Base-by-base conservation (phyloP, 108 stramenopile species). In the Stephanodiscus triporus region DNA sequence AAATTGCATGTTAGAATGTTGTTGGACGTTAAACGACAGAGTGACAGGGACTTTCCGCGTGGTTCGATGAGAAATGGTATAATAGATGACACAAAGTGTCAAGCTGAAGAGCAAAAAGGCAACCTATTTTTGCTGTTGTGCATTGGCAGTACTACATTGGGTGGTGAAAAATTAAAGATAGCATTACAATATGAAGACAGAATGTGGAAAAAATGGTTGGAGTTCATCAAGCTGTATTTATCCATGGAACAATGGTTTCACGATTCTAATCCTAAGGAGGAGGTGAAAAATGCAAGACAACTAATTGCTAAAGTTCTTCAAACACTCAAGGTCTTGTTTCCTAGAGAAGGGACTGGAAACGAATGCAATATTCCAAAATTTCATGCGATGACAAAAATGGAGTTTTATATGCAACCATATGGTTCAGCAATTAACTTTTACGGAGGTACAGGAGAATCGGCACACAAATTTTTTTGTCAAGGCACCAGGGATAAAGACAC, bases 11-110 rank as follows among this genome's bases (percentile, higher is more conserved):
- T 57, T 27, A 2, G 56, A 3, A 13, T 57, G 0, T 32, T 27
- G 4, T 30, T 17, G 0, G 56, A 30, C 4, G 22, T 61, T 5
- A 29, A 22, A 4, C 17, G n/a, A 36, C 60, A 61, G 20, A 61
- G 60, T 22, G 60, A 61, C 4, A 37, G 34, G 60, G 60, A 61
- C 36, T 61, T 61, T 0, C 60, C 60, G 5, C 36, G 60, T 38
- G 60, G 60, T 4, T 38, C 40, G 19, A 38, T 61, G 4, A n/a
- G 38, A n/a, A 61, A 37, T 61, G 60, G 60, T 5, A 38, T 61
- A 0, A 17, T 61, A 7, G 60, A 61, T 61, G 30, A 36, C 4
- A 61, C 60, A 0, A 30, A 36, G 19, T 61, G 60, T 37, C 60
- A 61, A 61, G 42, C 60, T 6, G 22, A 30, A 5, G 60, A 61